Base-by-base conservation (phyloP, 768 basidiomycete species). In the Macrolepiota dolichaula region DNA sequence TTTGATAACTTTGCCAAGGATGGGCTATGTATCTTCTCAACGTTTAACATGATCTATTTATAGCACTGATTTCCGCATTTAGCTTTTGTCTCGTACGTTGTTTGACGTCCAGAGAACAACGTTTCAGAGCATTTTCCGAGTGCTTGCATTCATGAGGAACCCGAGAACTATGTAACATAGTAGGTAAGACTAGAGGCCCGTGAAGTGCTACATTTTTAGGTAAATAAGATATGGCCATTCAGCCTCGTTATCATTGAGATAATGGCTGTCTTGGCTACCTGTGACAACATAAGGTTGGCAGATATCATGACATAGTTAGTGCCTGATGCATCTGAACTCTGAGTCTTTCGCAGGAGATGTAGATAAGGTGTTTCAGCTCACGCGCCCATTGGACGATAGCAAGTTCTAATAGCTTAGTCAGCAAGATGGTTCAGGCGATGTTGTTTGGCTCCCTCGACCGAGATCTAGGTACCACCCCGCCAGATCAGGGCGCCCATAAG, bases 381-480 rank as follows among this genome's bases (percentile, higher is more conserved):
- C 19, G 42, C 36, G 36, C 13, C 55, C 52, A 63, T 63, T 63
- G 62, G 62, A 63, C 62, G 62, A 63, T 63, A 63, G 62, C 52
- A 35, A n/a, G 29, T 17, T 24, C 19, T 54, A 15, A n/a, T 7
- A 44, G 52, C 52, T 63, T 37, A 59, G 37, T 59, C 57, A 63
- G 44, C 42, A 47, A 38, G 17, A 17, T 55, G 42, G 38, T 35
- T 46, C 37, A n/a, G 11, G 15, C 3, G 29, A 15, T 38, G 49
- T 47, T 38, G 25, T 57, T 57, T 22, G 46, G 36, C 15, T 11
- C 11, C 13, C 36, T n/a, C 52, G 25, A 17, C 25, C 24, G 27
- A 40, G 46, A 55, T 56, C 55, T 50, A 25, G 24, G 59, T 12
- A 12, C 47, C 3, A 32, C 47, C 37, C 24, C 44, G 19, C 37